Base-by-base conservation (phyloP, 1,284 basidiomycete genomes). In the Tilletia horrida region DNA sequence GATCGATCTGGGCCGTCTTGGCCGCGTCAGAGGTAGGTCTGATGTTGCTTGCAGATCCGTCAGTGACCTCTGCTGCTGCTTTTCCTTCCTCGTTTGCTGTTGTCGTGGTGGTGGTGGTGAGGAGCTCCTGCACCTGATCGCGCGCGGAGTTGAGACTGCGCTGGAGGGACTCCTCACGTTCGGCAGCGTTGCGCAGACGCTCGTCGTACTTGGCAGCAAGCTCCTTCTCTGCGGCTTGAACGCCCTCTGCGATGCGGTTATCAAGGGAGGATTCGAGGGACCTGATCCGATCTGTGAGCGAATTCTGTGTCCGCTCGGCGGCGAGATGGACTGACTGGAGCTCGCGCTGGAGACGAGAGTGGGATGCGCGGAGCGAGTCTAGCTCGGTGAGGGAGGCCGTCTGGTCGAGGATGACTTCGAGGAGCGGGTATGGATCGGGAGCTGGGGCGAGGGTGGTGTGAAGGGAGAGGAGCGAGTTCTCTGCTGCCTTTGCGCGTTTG, bases 161-260 rank as follows among this genome's bases (percentile, higher is more conserved):
- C 73, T 91, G 90, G 61, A 97, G 84, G 76, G 95, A 93, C 80
- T 91, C 89, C 83, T 97, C 94, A 63, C 93, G 86, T 78, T 96
- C 93, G 81, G 94, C 91, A 74, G 95, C 95, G 82, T 97, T 97
- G 67, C 91, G 86, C 81, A 97, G 86, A 75, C 90, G 89, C 84
- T 98, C 95, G 76, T 97, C 94, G 76, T 96, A 97, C 6, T 91
- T 93, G 21, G 95, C 95, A 73, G 94, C 92, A 13, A 97, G 85
- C 83, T 97, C 94, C 68, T 92, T 93, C 84, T 96, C 92, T 83
- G 96, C 94, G 81, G 92, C 90, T 0, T 85, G 85, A 18, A 95
- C 89, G 75, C 89, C 88, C 74, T 95, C 92, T 69, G 88, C 86
- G 66, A 97, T 90, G 83, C 92, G 84, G 48, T 90, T 88, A 40